Base-by-base conservation (phyloP, 2,329 filamentous ascomycete species). In the Ciborinia camelliae region DNA sequence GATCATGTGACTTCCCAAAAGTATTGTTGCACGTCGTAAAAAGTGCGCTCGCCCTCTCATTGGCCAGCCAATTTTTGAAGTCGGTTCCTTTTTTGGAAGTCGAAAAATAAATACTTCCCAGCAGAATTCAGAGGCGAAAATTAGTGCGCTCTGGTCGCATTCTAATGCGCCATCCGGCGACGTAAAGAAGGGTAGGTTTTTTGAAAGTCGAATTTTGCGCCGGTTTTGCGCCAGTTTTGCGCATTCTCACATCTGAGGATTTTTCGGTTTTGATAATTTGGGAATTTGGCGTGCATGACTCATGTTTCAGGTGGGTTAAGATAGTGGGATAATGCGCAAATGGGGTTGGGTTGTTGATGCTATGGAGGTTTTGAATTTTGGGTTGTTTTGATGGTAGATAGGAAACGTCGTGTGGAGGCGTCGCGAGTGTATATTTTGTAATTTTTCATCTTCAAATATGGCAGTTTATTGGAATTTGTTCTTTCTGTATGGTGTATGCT, bases 11-110 rank as follows among this genome's bases (percentile, higher is more conserved):
- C 43, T 5, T 2, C 4, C 6, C 10, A 15, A n/a, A 57, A 43
- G 10, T 30, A 30, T 43, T 57, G 53, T 57, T 57, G 53, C 53
- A 57, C 53, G 5, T 57, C 53, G 2, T 41, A 57, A 57, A 57
- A 57, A 57, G n/a, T 57, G 53, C 53, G 53, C 53, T 14, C 53
- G 26, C 1, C 7, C 26, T 12, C 53, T 57, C 37, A 57, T 57
- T 57, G 37, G 53, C 20, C 53, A 12, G 53, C 20, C 53, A 12
- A 57, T 14, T 2, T 20, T 5, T 9, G 5, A 43, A 15, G 4
- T n/a, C n/a, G n/a, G n/a, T n/a, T n/a, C n/a, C n/a, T n/a, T n/a
- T 14, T 2, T 20, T 5, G 4, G 5, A 43, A 15, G 4, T 37
- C 37, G 10, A 18, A 23, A 43, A 57, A 30, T 30, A 30, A 12